These are phyloP conservation scores for Aethionema arabicum DNA, from an alignment of 345 rosid species.

Conservation along the genomic window DNA sequence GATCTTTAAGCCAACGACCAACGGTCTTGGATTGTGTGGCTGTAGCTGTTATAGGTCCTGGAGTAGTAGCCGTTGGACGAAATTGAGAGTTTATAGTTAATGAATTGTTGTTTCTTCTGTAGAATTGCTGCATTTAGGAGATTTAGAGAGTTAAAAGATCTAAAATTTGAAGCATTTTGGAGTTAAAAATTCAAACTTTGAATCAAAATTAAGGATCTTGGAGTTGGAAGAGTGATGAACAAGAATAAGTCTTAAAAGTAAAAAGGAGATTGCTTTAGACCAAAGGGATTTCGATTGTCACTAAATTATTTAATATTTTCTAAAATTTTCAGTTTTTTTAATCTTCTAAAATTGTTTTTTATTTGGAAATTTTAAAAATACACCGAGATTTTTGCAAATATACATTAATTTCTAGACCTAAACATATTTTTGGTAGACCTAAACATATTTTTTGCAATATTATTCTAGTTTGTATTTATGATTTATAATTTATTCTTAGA, in stretches of 20 bases:
- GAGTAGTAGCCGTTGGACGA: conserved; percentile 40
- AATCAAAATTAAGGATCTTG: conserved; percentile 3
- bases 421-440: too few relatives aligned
- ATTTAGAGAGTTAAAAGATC: not conserved
- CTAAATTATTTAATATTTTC: conserved; percentile 3
- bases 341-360: too few relatives aligned
- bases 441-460: too few relatives aligned
- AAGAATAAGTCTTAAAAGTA: conserved; percentile 37
- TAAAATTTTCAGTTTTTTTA: not conserved
- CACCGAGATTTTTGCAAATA: too few relatives aligned
- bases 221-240: conserved; percentile 29
- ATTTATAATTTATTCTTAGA: not conserved
- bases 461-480: not conserved
- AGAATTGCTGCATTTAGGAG: conserved; percentile 53
- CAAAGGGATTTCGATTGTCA: conserved; percentile 20
- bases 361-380: too few relatives aligned
- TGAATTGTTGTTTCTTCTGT: conserved; percentile 48
- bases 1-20: conserved; percentile 80
- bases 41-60: conserved; percentile 33
- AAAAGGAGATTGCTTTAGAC: conserved; percentile 34
- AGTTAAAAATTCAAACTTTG: not conserved
- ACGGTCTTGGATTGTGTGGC: conserved; percentile 68
- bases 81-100: conserved; percentile 40
- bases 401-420: too few relatives aligned
- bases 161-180: not conserved